phyloP scores from a whole-genome alignment of 148 eudicot genomes.

The Salicornia ramosissima region DNA sequence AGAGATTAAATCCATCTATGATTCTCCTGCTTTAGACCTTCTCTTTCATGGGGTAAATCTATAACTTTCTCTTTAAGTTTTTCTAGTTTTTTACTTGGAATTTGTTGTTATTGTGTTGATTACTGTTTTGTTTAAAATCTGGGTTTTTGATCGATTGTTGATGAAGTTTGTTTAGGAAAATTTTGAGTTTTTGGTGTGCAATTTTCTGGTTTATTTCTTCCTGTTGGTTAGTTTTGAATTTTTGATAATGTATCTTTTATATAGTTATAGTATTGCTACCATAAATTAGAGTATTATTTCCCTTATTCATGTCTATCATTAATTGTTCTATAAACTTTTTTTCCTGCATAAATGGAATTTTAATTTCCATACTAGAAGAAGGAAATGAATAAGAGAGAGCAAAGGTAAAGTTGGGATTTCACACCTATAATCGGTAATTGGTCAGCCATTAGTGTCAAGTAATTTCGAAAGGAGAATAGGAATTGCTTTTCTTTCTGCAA shows the following conservation, averaged over 20 bases:
- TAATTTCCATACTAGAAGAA: too few relatives aligned
- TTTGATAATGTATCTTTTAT: neutral
- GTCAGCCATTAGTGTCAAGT: too few relatives aligned
- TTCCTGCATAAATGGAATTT: too few relatives aligned
- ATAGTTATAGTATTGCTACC: slow-evolving; percentile 3
- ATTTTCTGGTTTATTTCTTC: neutral
- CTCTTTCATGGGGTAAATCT: slow-evolving; percentile 69
- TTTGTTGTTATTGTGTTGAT: slow-evolving; percentile 9
- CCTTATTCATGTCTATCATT: neutral
- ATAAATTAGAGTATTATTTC: neutral
- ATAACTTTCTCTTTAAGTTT: slow-evolving; percentile 1
- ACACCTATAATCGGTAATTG: too few relatives aligned
- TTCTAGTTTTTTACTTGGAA: neutral
- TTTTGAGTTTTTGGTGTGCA: neutral
- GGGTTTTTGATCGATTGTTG: neutral
- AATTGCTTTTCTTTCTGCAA: neutral
- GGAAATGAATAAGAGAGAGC: too few relatives aligned
- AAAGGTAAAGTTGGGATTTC: too few relatives aligned
- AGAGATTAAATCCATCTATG: slow-evolving; percentile 61
- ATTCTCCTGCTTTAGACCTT: slow-evolving; percentile 85
- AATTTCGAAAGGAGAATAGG: too few relatives aligned
- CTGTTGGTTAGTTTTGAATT: neutral
- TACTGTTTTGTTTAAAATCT: slow-evolving; percentile 1
- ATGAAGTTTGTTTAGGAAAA: neutral
- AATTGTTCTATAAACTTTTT: neutral